phyloP scores from a whole-genome alignment of 2,329 filamentous ascomycete species.

The Aspergillus caelatus region DNA sequence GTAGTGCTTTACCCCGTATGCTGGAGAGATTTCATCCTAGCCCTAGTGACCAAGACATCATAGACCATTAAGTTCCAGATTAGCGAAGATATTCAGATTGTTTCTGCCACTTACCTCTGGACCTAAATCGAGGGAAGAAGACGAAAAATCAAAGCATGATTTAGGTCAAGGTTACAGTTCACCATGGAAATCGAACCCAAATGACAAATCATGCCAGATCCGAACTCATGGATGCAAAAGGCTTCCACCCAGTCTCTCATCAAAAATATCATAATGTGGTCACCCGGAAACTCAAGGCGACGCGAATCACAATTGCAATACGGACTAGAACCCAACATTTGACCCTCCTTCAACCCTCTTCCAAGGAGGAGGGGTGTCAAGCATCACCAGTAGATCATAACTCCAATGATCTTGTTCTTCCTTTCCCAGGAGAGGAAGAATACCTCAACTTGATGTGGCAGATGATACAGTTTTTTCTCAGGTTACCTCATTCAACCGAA shows the following conservation, averaged over 20 bases:
- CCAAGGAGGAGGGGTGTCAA: background rate
- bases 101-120: background rate
- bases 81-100: background rate
- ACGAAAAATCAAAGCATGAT: background rate
- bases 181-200: background rate
- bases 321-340: background rate
- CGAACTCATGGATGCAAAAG: background rate
- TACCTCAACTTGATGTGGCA: background rate
- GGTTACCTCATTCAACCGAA: slow-evolving; percentile 4
- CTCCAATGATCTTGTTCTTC: too few relatives aligned
- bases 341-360: background rate
- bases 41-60: background rate
- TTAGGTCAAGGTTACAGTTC: background rate
- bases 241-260: background rate
- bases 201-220: background rate
- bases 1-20: background rate
- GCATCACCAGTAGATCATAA: background rate
- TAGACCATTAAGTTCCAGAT: background rate
- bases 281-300: slow-evolving; percentile 1
- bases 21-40: background rate
- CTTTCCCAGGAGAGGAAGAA: background rate
- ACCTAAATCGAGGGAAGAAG: background rate
- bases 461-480: background rate
- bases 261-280: background rate
- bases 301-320: background rate